phyloP scores from a whole-genome alignment of 345 rosid species.

The Mangifera indica region DNA sequence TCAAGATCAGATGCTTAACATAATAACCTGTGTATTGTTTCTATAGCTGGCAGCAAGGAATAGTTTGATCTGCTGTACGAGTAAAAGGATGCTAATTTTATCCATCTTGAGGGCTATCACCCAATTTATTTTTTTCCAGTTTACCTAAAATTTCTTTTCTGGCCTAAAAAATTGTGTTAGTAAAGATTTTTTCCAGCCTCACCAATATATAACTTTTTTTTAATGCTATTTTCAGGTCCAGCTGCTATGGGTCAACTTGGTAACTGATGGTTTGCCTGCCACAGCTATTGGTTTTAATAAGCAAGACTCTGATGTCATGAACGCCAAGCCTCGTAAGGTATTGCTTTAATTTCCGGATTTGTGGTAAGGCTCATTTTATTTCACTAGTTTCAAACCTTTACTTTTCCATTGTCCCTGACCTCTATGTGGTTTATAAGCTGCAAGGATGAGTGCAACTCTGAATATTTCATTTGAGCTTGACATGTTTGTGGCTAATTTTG shows the following conservation, averaged over 20 bases:
- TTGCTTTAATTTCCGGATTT: conserved; percentile 2
- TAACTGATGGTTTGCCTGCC: conserved; percentile 99
- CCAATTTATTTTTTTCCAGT: not conserved
- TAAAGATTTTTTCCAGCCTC: conserved; percentile 8
- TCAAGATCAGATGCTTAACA: not conserved
- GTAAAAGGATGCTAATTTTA: not conserved
- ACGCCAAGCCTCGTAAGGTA: conserved; percentile 98
- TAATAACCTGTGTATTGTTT: not conserved
- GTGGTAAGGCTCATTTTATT: not conserved
- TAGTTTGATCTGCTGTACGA: not conserved
- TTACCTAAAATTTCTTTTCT: conserved; percentile 4
- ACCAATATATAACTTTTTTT: not conserved
- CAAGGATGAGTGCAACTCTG: not conserved
- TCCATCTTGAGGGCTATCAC: not conserved
- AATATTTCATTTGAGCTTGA: not conserved
- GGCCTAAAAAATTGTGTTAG: not conserved
- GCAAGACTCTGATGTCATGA: conserved; percentile 98
- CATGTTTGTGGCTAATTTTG: not conserved
- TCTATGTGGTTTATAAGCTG: not conserved
- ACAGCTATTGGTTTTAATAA: conserved; percentile 98
- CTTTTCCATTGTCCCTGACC: not conserved
- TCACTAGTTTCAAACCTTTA: not conserved
- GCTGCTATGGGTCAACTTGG: conserved; percentile 97
- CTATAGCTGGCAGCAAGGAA: not conserved
- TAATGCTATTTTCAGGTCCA: conserved; percentile 65